These are phyloP conservation scores for Leptodontidium sp. DNA, from an alignment of 2,329 filamentous ascomycete species.

Conservation along the genomic window DNA sequence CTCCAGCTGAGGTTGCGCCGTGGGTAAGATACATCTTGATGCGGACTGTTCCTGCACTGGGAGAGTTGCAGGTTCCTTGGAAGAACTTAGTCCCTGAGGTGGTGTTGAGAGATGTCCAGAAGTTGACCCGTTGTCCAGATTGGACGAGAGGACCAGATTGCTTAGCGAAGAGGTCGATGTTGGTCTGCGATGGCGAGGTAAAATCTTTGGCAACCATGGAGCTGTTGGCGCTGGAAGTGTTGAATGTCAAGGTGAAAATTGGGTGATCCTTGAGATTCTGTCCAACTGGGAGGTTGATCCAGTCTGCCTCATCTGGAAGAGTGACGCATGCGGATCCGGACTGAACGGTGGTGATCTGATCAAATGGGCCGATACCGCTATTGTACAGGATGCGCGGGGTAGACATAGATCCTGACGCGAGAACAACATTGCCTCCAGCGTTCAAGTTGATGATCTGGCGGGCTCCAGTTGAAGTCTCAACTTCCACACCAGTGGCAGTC, in stretches of 20 bases:
- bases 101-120: slow-evolving; percentile 55
- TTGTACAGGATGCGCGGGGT: slow-evolving; percentile 44
- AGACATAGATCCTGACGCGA: slow-evolving; percentile 38
- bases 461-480: slow-evolving; percentile 48
- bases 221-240: slow-evolving; percentile 29
- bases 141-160: slow-evolving; percentile 51
- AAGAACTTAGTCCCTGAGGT: slow-evolving; percentile 52
- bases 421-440: slow-evolving; percentile 38
- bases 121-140: slow-evolving; percentile 56
- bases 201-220: slow-evolving; percentile 45
- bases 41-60: slow-evolving; percentile 50
- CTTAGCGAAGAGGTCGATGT: slow-evolving; percentile 49
- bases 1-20: slow-evolving; percentile 56
- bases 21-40: slow-evolving; percentile 61
- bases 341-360: slow-evolving; percentile 49
- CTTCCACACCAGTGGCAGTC: slow-evolving; percentile 69
- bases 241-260: slow-evolving; percentile 51
- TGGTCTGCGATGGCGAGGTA: slow-evolving; percentile 54
- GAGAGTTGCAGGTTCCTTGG: slow-evolving; percentile 56
- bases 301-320: slow-evolving; percentile 55
- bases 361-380: slow-evolving; percentile 43
- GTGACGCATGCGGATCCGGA: slow-evolving; percentile 41
- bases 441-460: slow-evolving; percentile 46
- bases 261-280: slow-evolving; percentile 65
- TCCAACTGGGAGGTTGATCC: slow-evolving; percentile 67